Percentiles rank a stretch among this genome's conserved stretches.
Evolutionary conservation across 2,329 filamentous ascomycete genomes (phyloP).

Genomic region (Exophiala aquamarina): DNA sequence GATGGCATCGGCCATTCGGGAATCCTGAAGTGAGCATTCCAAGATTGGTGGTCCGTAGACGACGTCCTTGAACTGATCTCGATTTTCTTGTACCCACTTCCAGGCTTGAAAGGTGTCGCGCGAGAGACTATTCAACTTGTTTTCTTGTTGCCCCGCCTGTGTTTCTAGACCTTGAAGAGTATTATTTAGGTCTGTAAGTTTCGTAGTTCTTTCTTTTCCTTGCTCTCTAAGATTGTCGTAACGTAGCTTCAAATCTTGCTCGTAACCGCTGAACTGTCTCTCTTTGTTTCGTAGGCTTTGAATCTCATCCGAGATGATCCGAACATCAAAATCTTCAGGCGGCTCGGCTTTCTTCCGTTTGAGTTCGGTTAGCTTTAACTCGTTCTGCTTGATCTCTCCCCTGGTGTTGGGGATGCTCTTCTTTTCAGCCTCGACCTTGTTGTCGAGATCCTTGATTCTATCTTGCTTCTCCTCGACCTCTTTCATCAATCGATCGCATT

Average conservation of each 20-base stretch:
- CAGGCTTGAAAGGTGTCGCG: slow-evolving; percentile 69
- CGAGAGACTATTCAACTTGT: slow-evolving; percentile 61
- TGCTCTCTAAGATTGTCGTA: slow-evolving; percentile 38
- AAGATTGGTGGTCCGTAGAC: slow-evolving; percentile 81
- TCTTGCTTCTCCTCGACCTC: slow-evolving; percentile 42
- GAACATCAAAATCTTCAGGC: slow-evolving; percentile 64
- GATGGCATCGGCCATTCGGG: slow-evolving; percentile 61
- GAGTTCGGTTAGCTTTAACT: slow-evolving; percentile 61
- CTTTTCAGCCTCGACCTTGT: slow-evolving; percentile 51
- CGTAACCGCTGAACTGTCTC: slow-evolving; percentile 40
- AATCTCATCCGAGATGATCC: slow-evolving; percentile 19
- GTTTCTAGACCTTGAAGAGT: slow-evolving; percentile 67
- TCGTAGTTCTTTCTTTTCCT: slow-evolving; percentile 36
- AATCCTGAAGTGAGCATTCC: slow-evolving; percentile 75
- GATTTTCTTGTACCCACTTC: slow-evolving; percentile 78
- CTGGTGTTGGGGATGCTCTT: slow-evolving; percentile 53
- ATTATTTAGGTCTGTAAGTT: slow-evolving; percentile 43
- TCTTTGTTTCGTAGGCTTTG: slow-evolving; percentile 7
- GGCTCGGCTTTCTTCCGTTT: slow-evolving; percentile 62
- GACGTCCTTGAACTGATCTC: slow-evolving; percentile 66
- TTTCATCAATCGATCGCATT: slow-evolving; percentile 33
- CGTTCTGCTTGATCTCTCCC: slow-evolving; percentile 51
- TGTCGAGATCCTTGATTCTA: slow-evolving; percentile 37
- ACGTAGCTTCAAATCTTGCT: slow-evolving; percentile 28
- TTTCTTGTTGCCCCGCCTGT: slow-evolving; percentile 70